phyloP scores from a whole-genome alignment of 2,329 filamentous ascomycete species.

The Berkeleyomyces basicola region DNA sequence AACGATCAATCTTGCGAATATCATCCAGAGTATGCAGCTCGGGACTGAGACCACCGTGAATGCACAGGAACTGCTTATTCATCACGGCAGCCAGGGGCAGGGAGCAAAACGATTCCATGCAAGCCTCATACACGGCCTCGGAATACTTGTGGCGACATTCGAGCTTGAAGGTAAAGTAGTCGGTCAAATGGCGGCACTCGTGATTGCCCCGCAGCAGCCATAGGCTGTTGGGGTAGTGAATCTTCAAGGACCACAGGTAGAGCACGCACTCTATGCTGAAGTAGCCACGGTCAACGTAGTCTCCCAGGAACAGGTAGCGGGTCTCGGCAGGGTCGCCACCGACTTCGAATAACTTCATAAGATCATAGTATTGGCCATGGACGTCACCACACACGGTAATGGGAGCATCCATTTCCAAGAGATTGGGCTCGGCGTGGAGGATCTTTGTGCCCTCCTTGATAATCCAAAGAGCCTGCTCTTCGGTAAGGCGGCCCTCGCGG shows the following conservation, averaged over 20 bases:
- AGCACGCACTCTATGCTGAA: slow-evolving; percentile 99
- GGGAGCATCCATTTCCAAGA: slow-evolving; percentile 97
- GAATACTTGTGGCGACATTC: slow-evolving; percentile 99
- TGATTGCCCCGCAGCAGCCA: slow-evolving; percentile 97
- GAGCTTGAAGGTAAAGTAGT: slow-evolving; percentile 99
- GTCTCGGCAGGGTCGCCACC: slow-evolving; percentile 94
- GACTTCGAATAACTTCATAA: slow-evolving; percentile 99
- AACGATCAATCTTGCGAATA: slow-evolving; percentile 76
- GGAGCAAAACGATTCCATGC: slow-evolving; percentile 95
- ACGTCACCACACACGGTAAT: slow-evolving; percentile 98
- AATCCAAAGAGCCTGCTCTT: slow-evolving; percentile 95
- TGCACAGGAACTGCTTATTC: slow-evolving; percentile 99
- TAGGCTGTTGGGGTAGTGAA: slow-evolving; percentile 94
- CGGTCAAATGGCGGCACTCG: slow-evolving; percentile 95
- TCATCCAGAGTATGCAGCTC: slow-evolving; percentile 94
- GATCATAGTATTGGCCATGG: slow-evolving; percentile 95
- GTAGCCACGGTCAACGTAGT: slow-evolving; percentile 96
- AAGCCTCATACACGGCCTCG: slow-evolving; percentile 87
- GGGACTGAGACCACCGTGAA: slow-evolving; percentile 89
- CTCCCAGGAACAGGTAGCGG: slow-evolving; percentile 87
- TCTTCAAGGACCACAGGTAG: slow-evolving; percentile 96
- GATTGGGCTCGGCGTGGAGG: slow-evolving; percentile 76
- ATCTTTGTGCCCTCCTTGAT: slow-evolving; percentile 76
- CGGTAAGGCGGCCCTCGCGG: slow-evolving; percentile 86
- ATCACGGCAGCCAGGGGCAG: slow-evolving; percentile 89